Evolutionary conservation across 768 basidiomycete genomes (phyloP).

Genomic region (Pleurotus cornucopiae): DNA sequence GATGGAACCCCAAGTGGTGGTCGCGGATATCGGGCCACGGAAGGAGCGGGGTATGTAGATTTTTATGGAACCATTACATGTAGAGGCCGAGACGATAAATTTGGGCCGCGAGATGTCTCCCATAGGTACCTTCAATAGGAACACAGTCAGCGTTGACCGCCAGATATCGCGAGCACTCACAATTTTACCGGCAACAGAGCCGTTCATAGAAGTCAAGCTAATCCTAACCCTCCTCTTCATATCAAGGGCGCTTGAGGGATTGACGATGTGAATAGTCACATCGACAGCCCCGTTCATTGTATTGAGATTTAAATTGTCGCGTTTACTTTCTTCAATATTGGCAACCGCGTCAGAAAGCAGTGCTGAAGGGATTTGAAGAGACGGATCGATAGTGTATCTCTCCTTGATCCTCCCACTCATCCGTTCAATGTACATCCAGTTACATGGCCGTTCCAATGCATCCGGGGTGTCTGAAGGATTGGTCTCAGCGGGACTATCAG

Average conservation of each 20-base stretch:
- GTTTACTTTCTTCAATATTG: not conserved
- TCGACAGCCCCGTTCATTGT: constrained; percentile 37
- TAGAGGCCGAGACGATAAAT: constrained; percentile 20
- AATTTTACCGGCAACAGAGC: constrained; percentile 12
- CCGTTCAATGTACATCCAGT: constrained; percentile 14
- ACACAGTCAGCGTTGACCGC: not conserved
- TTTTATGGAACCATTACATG: constrained; percentile 27
- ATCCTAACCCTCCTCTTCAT: constrained; percentile 22
- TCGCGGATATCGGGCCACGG: constrained; percentile 31
- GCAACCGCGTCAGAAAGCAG: constrained; percentile 27
- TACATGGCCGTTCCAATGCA: constrained; percentile 1
- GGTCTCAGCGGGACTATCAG: not conserved
- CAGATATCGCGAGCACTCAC: constrained; percentile 15
- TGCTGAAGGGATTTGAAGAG: constrained; percentile 31
- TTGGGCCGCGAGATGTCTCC: not conserved
- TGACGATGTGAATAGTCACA: constrained; percentile 35
- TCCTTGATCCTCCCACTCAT: constrained; percentile 27
- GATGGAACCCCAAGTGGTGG: constrained; percentile 24
- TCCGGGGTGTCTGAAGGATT: not conserved
- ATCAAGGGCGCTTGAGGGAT: not conserved
- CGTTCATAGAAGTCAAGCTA: constrained; percentile 24
- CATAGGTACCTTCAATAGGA: not conserved
- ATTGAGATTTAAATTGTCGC: constrained; percentile 30
- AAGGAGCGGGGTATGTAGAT: constrained; percentile 37
- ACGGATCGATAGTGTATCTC: constrained; percentile 35